Evolutionary conservation across 192 early-diverging fungal species (phyloP).

Genomic region (Polychytrium aggregatum): DNA sequence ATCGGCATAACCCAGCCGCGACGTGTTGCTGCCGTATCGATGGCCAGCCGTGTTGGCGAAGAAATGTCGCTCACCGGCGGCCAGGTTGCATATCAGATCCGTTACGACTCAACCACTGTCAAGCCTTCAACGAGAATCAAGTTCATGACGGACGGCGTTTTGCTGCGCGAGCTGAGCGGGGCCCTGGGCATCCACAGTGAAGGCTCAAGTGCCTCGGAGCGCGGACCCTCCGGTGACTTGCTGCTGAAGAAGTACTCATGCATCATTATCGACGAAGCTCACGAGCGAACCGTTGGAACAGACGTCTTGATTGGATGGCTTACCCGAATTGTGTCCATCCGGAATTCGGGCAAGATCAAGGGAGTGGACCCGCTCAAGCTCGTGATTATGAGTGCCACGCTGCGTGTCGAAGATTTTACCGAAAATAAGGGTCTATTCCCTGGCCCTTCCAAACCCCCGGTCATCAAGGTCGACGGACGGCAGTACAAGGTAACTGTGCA

Average conservation of each 20-base stretch:
- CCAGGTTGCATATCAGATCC: constrained; percentile 71
- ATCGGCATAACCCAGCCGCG: constrained; percentile 98
- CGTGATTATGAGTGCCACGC: constrained; percentile 98
- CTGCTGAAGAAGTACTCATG: constrained; percentile 87
- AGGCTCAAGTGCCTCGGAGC: not conserved
- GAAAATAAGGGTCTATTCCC: constrained; percentile 71
- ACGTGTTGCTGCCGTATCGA: constrained; percentile 91
- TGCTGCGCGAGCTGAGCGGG: constrained; percentile 75
- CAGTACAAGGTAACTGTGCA: constrained; percentile 84
- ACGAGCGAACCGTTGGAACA: constrained; percentile 94
- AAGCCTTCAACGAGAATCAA: constrained; percentile 74
- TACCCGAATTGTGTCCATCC: constrained; percentile 72
- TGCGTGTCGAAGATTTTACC: constrained; percentile 94
- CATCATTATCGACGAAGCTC: constrained; percentile 97
- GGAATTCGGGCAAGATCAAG: constrained; percentile 40
- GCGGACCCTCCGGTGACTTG: constrained; percentile 49
- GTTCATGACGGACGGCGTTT: constrained; percentile 99
- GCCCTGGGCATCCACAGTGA: constrained; percentile 5
- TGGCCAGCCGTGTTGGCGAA: constrained; percentile 87
- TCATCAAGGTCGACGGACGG: constrained; percentile 83
- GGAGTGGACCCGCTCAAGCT: constrained; percentile 69
- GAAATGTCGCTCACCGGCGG: constrained; percentile 70
- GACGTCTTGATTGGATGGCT: constrained; percentile 97
- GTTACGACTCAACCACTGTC: constrained; percentile 75
- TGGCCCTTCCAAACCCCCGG: constrained; percentile 47